A percentile compares a stretch with the other conserved stretches of the same genome.
These are phyloP conservation scores for Coprinellus aureogranulatus DNA, from an alignment of 768 basidiomycete genomes.

Conservation along the genomic window DNA sequence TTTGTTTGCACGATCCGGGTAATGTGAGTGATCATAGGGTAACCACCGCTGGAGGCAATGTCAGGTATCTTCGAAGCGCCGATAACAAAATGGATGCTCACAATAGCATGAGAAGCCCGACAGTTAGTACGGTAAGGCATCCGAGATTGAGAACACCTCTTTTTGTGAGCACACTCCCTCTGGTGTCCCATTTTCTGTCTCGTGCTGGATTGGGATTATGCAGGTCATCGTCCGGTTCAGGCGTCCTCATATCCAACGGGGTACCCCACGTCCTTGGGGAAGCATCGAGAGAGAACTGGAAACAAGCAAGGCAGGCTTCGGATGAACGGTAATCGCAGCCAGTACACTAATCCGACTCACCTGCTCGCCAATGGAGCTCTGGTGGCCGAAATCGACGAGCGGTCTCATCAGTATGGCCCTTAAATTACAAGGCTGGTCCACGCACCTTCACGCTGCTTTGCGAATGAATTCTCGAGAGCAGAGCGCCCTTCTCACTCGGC, in stretches of 20 bases:
- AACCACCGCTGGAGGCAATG: conserved; percentile 9
- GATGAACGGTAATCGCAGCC: no score
- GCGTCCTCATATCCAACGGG: conserved; percentile 37
- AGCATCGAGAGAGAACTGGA: conserved; percentile 38
- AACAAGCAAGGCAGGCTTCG: no score
- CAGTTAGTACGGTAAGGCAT: conserved; percentile 57
- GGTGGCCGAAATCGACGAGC: no score
- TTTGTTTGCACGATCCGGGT: conserved; percentile 26
- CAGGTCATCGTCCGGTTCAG: conserved; percentile 63
- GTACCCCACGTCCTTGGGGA: conserved; percentile 51
- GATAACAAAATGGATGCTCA: no score
- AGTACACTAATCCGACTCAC: no score
- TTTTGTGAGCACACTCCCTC: conserved; percentile 57
- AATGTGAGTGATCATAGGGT: conserved; percentile 38
- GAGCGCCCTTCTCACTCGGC: no score
- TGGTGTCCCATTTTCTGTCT: conserved; percentile 51
- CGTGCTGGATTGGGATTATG: conserved; percentile 62
- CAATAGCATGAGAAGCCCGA: conserved; percentile 53
- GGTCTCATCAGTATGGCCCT: no score
- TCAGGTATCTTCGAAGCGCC: no score
- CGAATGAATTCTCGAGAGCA: no score
- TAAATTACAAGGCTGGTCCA: no score
- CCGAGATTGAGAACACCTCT: conserved; percentile 68
- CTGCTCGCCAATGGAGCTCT: no score
- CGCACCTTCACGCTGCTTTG: no score